These are phyloP conservation scores for Trametes sp. DNA, from an alignment of 1,284 basidiomycete species.

Conservation along the genomic window DNA sequence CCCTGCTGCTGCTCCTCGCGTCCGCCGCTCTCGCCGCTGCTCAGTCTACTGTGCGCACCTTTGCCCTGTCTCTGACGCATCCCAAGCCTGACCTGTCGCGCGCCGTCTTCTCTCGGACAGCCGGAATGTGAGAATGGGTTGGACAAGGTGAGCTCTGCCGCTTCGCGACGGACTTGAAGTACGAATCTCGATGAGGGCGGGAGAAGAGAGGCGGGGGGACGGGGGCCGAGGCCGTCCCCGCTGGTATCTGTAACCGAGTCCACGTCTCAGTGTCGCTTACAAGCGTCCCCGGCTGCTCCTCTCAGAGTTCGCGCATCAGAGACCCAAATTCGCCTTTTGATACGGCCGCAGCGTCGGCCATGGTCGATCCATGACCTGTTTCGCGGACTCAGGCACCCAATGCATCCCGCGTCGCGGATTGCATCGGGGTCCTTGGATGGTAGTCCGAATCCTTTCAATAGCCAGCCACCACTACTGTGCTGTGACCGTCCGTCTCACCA, in stretches of 20 bases:
- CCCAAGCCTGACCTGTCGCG: background rate
- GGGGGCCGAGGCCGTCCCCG: background rate
- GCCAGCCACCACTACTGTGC: too few relatives aligned
- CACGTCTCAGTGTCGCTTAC: background rate
- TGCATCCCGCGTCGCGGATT: too few relatives aligned
- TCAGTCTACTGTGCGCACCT: constrained; percentile 23
- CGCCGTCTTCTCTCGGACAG: background rate
- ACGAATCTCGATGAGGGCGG: background rate
- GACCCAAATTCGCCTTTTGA: background rate
- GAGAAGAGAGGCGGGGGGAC: background rate
- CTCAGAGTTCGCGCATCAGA: background rate
- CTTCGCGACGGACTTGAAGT: background rate
- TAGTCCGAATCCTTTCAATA: too few relatives aligned
- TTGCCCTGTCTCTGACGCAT: constrained; percentile 4
- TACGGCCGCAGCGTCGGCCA: background rate
- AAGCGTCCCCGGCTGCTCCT: background rate
- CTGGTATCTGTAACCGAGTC: background rate
- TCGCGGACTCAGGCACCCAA: too few relatives aligned
- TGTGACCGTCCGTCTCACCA: too few relatives aligned
- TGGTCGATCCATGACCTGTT: background rate
- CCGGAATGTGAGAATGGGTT: constrained; percentile 16
- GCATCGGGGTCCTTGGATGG: too few relatives aligned
- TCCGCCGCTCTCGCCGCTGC: constrained; percentile 18
- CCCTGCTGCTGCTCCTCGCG: constrained; percentile 21
- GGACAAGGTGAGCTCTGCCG: constrained; percentile 20